Conservation (phyloP, 345 rosid genomes). For the Brassica carinata region DNA sequence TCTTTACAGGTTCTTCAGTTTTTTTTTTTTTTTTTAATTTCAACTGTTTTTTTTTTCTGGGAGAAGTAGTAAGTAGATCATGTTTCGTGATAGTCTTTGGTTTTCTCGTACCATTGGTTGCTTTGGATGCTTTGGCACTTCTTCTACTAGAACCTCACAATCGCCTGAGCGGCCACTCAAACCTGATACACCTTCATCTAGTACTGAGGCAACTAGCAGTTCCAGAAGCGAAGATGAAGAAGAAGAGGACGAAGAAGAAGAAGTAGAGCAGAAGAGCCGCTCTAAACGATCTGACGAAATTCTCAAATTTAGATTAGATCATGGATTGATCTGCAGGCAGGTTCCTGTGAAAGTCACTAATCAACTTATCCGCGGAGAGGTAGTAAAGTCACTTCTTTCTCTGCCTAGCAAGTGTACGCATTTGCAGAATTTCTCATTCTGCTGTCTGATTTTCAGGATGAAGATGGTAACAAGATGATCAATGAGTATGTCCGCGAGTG, state of each 20-base stretch:
- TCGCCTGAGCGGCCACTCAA: slow-evolving; percentile 44
- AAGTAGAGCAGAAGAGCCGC: slow-evolving; percentile 53
- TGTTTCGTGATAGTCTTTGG: slow-evolving; percentile 61
- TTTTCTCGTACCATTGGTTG: slow-evolving; percentile 76
- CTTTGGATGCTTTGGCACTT: slow-evolving; percentile 87
- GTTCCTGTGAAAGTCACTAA: slow-evolving; percentile 86
- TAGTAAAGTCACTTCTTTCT: slow-evolving; percentile 43
- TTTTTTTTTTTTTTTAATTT: background rate
- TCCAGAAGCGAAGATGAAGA: slow-evolving; percentile 32
- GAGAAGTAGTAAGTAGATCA: slow-evolving; percentile 28
- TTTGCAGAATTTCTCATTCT: too few species aligned
- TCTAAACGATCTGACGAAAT: slow-evolving; percentile 76
- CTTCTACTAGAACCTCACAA: slow-evolving; percentile 48
- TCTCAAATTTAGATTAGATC: slow-evolving; percentile 62
- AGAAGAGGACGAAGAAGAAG: slow-evolving; percentile 39
- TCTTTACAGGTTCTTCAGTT: slow-evolving; percentile 17
- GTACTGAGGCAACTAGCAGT: slow-evolving; percentile 56
- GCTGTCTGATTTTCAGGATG: slow-evolving; percentile 62
- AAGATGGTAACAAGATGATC: slow-evolving; percentile 82
- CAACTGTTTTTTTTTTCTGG: background rate
- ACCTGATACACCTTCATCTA: slow-evolving; percentile 52
- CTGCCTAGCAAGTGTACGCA: background rate
- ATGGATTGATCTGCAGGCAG: slow-evolving; percentile 85
- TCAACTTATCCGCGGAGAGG: slow-evolving; percentile 85
- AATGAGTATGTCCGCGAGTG: slow-evolving; percentile 82